These are phyloP conservation scores for Ogataea methylovora DNA, from an alignment of 805 yeast genomes.

Conservation along the genomic window DNA sequence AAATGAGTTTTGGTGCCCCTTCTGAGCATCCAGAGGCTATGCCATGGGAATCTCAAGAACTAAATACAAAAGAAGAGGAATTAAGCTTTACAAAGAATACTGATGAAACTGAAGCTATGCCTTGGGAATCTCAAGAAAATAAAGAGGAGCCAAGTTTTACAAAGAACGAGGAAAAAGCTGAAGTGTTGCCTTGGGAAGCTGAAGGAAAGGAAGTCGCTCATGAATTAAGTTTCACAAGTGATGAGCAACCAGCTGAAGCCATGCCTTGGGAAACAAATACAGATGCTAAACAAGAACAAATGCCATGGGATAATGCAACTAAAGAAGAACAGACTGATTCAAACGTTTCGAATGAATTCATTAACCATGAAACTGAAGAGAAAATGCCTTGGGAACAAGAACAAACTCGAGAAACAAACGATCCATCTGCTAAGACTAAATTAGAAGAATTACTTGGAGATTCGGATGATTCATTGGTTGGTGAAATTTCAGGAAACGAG, in stretches of 20 bases:
- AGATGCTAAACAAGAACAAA: neutral
- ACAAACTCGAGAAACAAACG: slow-evolving; percentile 1
- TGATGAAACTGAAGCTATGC: neutral
- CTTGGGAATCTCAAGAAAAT: slow-evolving; percentile 1
- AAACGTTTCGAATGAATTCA: slow-evolving; percentile 1
- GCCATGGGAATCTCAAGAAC: slow-evolving; percentile 11
- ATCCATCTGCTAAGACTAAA: too few relatives aligned
- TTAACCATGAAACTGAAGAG: slow-evolving; percentile 1
- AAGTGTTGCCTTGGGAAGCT: slow-evolving; percentile 1
- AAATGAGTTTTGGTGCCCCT: neutral
- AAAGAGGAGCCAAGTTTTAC: neutral
- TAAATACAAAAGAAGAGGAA: slow-evolving; percentile 2
- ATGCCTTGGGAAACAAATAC: slow-evolving; percentile 7
- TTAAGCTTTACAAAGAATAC: neutral
- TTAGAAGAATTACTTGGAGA: too few relatives aligned
- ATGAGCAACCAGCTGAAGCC: slow-evolving; percentile 2
- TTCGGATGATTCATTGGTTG: too few relatives aligned
- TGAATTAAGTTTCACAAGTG: slow-evolving; percentile 17
- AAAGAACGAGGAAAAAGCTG: neutral
- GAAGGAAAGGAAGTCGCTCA: slow-evolving; percentile 4
- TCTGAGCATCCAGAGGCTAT: slow-evolving; percentile 2
- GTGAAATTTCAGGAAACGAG: too few relatives aligned
- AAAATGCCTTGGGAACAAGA: slow-evolving; percentile 7
- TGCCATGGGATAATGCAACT: too few relatives aligned
- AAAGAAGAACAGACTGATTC: neutral